A percentile compares a stretch with the other conserved stretches of the same genome.
These are phyloP conservation scores for Dendrocalamus latiflorus DNA, from an alignment of 202 grass and related monocot genomes.

Conservation along the genomic window DNA sequence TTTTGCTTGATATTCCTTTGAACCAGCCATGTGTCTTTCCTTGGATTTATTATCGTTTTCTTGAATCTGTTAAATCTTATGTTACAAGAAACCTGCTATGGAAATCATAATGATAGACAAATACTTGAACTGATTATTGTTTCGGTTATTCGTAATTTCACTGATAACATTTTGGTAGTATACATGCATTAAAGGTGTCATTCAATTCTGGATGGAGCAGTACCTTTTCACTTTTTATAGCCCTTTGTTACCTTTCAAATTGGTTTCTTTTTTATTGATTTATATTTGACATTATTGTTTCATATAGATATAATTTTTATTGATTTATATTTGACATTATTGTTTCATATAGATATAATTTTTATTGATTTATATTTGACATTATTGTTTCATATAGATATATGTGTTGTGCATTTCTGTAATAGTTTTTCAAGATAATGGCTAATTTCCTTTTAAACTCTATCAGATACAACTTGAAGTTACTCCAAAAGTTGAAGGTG, in stretches of 20 bases:
- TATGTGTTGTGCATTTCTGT: not conserved
- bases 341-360: too few relatives aligned
- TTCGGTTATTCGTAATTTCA: constrained; percentile 1
- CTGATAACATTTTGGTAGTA: not conserved
- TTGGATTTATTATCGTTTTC: constrained; percentile 12
- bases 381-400: too few relatives aligned
- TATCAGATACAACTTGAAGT: constrained; percentile 92
- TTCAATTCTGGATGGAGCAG: not conserved
- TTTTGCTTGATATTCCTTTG: constrained; percentile 6
- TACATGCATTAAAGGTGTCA: not conserved
- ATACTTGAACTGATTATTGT: not conserved
- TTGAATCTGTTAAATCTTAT: constrained; percentile 20
- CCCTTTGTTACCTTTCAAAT: too few relatives aligned
- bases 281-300: constrained; percentile 16
- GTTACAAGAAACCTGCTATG: not conserved
- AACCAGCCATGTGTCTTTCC: not conserved
- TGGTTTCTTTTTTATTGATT: constrained; percentile 2
- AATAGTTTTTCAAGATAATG: not conserved
- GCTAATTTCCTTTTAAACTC: constrained; percentile 12
- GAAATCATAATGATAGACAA: not conserved
- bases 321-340: too few relatives aligned
- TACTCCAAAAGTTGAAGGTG: constrained; percentile 80
- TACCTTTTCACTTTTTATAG: not conserved
- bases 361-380: too few relatives aligned
- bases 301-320: too few relatives aligned